Percentiles rank a stretch among this genome's conserved stretches.
Evolutionary conservation across 164 flowering plant genomes (phyloP).

Genomic region (Vitis amurensis): DNA sequence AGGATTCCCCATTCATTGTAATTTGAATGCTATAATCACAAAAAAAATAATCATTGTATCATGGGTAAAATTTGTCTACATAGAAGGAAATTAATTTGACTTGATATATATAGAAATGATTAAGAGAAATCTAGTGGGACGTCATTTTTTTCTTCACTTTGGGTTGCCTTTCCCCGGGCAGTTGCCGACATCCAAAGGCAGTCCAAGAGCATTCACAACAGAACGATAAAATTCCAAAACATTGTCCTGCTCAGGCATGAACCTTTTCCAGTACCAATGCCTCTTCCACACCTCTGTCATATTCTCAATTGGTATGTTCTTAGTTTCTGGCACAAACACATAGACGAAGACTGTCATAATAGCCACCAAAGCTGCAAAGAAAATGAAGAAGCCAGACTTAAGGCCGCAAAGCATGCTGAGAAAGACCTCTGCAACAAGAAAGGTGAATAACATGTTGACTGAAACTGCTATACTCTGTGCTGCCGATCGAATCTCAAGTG

Average conservation of each 20-base stretch:
- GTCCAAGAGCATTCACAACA: too few species aligned
- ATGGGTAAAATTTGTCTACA: too few species aligned
- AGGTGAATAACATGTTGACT: constrained; percentile 40
- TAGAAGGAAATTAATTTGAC: too few species aligned
- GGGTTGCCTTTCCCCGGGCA: too few species aligned
- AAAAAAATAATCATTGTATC: too few species aligned
- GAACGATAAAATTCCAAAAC: too few species aligned
- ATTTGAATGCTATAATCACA: too few species aligned
- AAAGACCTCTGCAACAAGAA: constrained; percentile 29
- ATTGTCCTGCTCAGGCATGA: neutral
- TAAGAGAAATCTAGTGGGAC: too few species aligned
- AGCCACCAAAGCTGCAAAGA: constrained; percentile 27
- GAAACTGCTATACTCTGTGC: constrained; percentile 34
- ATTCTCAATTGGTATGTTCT: constrained; percentile 11
- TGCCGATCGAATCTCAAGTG: constrained; percentile 36
- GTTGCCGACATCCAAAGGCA: too few species aligned
- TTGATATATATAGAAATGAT: too few species aligned
- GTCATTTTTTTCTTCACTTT: too few species aligned
- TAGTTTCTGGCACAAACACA: constrained; percentile 9
- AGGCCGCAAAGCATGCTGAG: constrained; percentile 36
- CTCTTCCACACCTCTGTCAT: constrained; percentile 10
- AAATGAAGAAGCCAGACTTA: constrained; percentile 33
- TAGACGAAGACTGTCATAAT: constrained; percentile 30
- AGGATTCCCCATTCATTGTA: too few species aligned
- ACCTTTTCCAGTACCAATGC: constrained; percentile 9